These are phyloP conservation scores for Ustilago curta DNA, from an alignment of 1,284 basidiomycete species.

Conservation along the genomic window DNA sequence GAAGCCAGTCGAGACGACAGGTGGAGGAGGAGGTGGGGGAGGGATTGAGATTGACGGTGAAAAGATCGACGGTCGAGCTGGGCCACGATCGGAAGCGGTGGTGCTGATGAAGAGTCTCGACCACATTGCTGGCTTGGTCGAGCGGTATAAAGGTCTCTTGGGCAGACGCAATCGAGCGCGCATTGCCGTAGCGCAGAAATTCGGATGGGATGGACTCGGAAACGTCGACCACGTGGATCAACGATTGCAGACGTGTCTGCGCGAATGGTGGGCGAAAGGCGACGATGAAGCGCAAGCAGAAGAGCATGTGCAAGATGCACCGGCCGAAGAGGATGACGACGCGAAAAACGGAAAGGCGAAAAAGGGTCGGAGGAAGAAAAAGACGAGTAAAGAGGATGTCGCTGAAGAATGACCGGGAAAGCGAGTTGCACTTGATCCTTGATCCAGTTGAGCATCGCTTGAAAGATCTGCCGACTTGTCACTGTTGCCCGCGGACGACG, in stretches of 20 bases:
- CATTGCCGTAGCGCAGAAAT: constrained; percentile 31
- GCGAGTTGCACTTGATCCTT: no score
- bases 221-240: constrained; percentile 11
- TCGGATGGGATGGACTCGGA: constrained; percentile 23
- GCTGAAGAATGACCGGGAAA: no score
- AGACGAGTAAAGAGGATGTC: not conserved
- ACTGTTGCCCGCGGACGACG: no score
- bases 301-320: not conserved
- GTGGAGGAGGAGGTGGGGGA: no score
- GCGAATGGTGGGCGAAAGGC: not conserved
- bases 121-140: constrained; percentile 36
- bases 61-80: constrained; percentile 55
- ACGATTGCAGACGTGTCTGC: not conserved
- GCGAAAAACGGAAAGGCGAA: constrained; percentile 12
- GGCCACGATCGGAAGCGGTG: constrained; percentile 55
- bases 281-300: not conserved
- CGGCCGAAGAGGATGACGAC: constrained; percentile 1
- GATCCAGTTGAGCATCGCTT: no score
- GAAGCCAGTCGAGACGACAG: no score
- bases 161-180: constrained; percentile 46
- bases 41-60: constrained; percentile 53
- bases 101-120: constrained; percentile 55
- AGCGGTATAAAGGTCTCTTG: constrained; percentile 39
- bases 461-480: no score
- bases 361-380: constrained; percentile 27